A percentile compares a stretch with the other conserved stretches of the same genome.
Evolutionary conservation across 768 basidiomycete species (phyloP).

Genomic region (Tylopilus subfusipes): DNA sequence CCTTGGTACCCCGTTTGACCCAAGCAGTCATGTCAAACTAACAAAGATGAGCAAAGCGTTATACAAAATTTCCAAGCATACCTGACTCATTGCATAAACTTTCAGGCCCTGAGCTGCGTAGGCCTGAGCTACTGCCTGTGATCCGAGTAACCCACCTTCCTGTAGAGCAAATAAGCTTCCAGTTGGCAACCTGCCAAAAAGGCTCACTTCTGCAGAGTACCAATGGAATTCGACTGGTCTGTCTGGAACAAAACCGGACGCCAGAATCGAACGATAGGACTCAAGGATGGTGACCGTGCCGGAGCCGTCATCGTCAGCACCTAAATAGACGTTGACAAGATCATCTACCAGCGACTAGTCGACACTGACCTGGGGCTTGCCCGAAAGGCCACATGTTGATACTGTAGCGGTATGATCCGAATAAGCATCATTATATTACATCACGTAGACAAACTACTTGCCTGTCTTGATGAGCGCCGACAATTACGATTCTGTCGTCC

Average conservation of each 20-base stretch:
- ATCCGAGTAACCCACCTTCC: slow-evolving; percentile 85
- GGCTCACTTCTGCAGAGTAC: slow-evolving; percentile 42
- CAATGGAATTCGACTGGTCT: slow-evolving; percentile 48
- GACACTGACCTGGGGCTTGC: slow-evolving; percentile 62
- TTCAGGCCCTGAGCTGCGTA: slow-evolving; percentile 44
- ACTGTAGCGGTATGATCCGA: no score
- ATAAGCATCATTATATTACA: neutral
- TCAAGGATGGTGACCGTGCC: slow-evolving; percentile 47
- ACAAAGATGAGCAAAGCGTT: slow-evolving; percentile 29
- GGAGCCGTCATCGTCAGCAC: slow-evolving; percentile 44
- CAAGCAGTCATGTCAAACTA: slow-evolving; percentile 94
- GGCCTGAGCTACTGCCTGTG: slow-evolving; percentile 79
- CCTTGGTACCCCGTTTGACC: slow-evolving; percentile 78
- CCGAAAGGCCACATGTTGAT: slow-evolving; percentile 78
- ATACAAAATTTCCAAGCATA: slow-evolving; percentile 1
- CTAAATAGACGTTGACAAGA: slow-evolving; percentile 13
- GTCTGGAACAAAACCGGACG: slow-evolving; percentile 38
- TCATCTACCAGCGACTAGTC: neutral
- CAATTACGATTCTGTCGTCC: slow-evolving; percentile 62
- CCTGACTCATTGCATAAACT: slow-evolving; percentile 34
- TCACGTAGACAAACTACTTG: slow-evolving; percentile 17
- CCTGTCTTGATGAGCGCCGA: slow-evolving; percentile 87
- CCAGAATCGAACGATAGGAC: slow-evolving; percentile 40
- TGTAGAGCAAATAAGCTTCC: slow-evolving; percentile 7
- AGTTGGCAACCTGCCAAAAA: neutral